A percentile compares a stretch with the other conserved stretches of the same genome.
Conservation (phyloP, 1,139 yeast genomes). For the Wickerhamomyces sp. region DNA sequence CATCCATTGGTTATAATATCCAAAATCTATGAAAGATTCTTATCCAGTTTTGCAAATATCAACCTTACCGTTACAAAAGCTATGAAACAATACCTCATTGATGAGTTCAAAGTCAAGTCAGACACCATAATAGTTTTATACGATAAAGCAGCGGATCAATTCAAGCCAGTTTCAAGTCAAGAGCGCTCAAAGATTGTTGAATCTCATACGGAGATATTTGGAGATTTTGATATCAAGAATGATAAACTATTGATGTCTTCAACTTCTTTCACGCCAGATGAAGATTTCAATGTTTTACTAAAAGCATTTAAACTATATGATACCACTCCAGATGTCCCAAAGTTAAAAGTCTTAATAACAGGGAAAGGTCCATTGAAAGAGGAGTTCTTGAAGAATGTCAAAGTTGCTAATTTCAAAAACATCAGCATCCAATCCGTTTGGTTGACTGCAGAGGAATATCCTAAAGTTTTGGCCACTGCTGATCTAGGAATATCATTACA, state of each 20-base stretch:
- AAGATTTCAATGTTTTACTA: slow-evolving; percentile 68
- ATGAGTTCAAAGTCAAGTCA: slow-evolving; percentile 42
- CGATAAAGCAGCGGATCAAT: slow-evolving; percentile 72
- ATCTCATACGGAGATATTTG: slow-evolving; percentile 34
- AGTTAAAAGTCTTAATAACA: slow-evolving; percentile 67
- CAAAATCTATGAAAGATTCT: slow-evolving; percentile 48
- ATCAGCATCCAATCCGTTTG: slow-evolving; percentile 64
- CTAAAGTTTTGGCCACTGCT: slow-evolving; percentile 65
- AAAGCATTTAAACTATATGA: slow-evolving; percentile 67
- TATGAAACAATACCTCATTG: slow-evolving; percentile 58
- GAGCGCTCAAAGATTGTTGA: slow-evolving; percentile 34
- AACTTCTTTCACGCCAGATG: slow-evolving; percentile 95
- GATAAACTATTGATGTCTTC: slow-evolving; percentile 74
- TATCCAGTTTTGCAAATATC: slow-evolving; percentile 60
- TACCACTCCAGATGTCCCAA: slow-evolving; percentile 37
- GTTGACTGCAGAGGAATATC: slow-evolving; percentile 80
- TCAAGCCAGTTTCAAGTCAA: slow-evolving; percentile 42
- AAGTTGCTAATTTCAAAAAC: slow-evolving; percentile 37
- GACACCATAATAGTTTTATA: slow-evolving; percentile 46
- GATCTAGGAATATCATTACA: slow-evolving; percentile 90
- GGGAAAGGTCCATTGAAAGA: slow-evolving; percentile 88
- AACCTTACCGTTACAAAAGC: slow-evolving; percentile 78
- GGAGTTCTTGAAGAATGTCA: slow-evolving; percentile 43
- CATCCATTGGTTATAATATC: slow-evolving; percentile 60
- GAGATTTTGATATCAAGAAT: slow-evolving; percentile 28